Conservation (phyloP, 2,329 filamentous ascomycete species). For the Clarireedia paspali region DNA sequence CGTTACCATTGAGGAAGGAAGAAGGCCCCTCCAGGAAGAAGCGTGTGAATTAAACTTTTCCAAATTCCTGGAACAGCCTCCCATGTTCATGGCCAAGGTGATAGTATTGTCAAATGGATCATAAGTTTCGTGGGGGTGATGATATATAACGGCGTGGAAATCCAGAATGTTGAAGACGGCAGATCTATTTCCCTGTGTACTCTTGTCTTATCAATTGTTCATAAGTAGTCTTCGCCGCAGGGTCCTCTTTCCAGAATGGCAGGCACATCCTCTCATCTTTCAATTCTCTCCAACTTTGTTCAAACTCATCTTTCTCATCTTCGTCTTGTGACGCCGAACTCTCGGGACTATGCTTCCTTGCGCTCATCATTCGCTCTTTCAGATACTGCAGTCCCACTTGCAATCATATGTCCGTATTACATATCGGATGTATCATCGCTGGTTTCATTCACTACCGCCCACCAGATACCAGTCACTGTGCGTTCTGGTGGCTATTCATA, state of each 20-base stretch:
- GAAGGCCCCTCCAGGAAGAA: too few species aligned
- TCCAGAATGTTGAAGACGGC: too few species aligned
- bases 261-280: not conserved
- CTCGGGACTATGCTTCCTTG: slow-evolving; percentile 9
- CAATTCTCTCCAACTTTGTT: not conserved
- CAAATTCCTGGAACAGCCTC: too few species aligned
- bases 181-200: too few species aligned
- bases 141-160: too few species aligned
- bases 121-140: too few species aligned
- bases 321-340: slow-evolving; percentile 8
- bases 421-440: slow-evolving; percentile 24
- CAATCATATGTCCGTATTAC: slow-evolving; percentile 24
- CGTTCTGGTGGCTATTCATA: slow-evolving; percentile 32
- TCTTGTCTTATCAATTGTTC: too few species aligned
- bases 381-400: slow-evolving; percentile 9
- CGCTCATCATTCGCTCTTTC: slow-evolving; percentile 11
- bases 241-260: not conserved
- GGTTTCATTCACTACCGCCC: slow-evolving; percentile 15
- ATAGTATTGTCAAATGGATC: too few species aligned
- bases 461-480: slow-evolving; percentile 20
- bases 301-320: not conserved
- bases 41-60: too few species aligned
- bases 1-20: too few species aligned
- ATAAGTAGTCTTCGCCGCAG: too few species aligned
- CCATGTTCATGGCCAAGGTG: too few species aligned